These are phyloP conservation scores for Arthrinium puccinioides DNA, from an alignment of 2,329 filamentous ascomycete species.

Conservation along the genomic window DNA sequence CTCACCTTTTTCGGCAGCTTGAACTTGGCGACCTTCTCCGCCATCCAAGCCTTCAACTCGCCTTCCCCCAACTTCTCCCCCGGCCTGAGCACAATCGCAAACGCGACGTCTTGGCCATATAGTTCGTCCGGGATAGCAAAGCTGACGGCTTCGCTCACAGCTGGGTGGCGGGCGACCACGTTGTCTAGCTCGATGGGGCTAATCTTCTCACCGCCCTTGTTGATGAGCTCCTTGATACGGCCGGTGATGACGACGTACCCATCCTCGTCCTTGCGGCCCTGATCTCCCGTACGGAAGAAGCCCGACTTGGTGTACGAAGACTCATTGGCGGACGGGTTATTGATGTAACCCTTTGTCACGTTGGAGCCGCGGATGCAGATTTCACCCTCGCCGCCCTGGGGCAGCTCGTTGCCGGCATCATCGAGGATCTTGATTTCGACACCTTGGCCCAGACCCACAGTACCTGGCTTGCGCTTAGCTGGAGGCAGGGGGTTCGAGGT, in stretches of 20 bases:
- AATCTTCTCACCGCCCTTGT: constrained; percentile 86
- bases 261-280: constrained; percentile 72
- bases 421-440: constrained; percentile 76
- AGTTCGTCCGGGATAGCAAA: constrained; percentile 78
- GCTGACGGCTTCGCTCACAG: constrained; percentile 71
- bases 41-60: constrained; percentile 62
- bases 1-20: constrained; percentile 76
- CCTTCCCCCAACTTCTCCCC: constrained; percentile 48
- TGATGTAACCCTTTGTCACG: constrained; percentile 78
- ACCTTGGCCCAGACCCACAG: constrained; percentile 75
- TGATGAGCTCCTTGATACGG: constrained; percentile 90
- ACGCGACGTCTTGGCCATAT: constrained; percentile 75
- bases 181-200: constrained; percentile 85
- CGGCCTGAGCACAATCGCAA: constrained; percentile 67
- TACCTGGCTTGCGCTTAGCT: constrained; percentile 69
- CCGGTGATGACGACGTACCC: constrained; percentile 83
- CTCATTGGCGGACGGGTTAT: constrained; percentile 71
- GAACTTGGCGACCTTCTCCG: constrained; percentile 68
- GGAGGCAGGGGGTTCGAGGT: constrained; percentile 68
- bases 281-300: constrained; percentile 84
- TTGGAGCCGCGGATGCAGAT: constrained; percentile 80
- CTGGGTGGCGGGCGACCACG: constrained; percentile 64
- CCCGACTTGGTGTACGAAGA: constrained; percentile 66
- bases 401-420: constrained; percentile 57
- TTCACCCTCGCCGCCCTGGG: constrained; percentile 66